Percentiles rank a stretch among this genome's conserved stretches.
Evolutionary conservation across 129 eudicot species (phyloP).

Genomic region (Apium graveolens): DNA sequence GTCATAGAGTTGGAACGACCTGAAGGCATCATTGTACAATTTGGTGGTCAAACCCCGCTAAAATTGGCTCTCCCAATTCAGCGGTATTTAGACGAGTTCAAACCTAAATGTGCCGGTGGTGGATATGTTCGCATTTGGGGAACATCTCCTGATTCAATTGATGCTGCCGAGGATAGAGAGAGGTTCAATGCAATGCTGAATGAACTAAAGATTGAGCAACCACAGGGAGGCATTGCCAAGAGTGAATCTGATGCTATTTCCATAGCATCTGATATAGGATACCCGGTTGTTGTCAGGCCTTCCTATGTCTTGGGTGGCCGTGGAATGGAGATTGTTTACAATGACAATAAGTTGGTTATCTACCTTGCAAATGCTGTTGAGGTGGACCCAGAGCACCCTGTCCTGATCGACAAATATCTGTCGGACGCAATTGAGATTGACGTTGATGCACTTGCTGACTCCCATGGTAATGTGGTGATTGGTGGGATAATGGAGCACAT

Average conservation of each 20-base stretch:
- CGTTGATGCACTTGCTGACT: slow-evolving; percentile 80
- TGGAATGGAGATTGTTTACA: slow-evolving; percentile 95
- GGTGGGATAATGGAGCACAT: slow-evolving; percentile 99
- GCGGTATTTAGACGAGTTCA: slow-evolving; percentile 60
- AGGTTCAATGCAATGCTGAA: slow-evolving; percentile 80
- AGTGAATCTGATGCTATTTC: slow-evolving; percentile 78
- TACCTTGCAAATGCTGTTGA: slow-evolving; percentile 75
- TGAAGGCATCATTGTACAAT: slow-evolving; percentile 95
- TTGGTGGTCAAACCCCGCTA: slow-evolving; percentile 96
- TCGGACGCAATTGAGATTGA: slow-evolving; percentile 93
- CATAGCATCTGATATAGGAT: slow-evolving; percentile 79
- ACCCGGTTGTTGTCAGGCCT: slow-evolving; percentile 94
- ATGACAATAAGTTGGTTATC: slow-evolving; percentile 62
- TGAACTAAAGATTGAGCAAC: slow-evolving; percentile 79
- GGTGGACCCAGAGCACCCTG: slow-evolving; percentile 93
- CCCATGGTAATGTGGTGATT: slow-evolving; percentile 77
- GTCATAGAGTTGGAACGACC: slow-evolving; percentile 85
- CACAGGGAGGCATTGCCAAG: slow-evolving; percentile 93
- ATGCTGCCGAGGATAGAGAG: slow-evolving; percentile 93
- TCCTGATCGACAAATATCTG: slow-evolving; percentile 69
- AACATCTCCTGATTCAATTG: slow-evolving; percentile 94
- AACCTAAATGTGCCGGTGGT: slow-evolving; percentile 51
- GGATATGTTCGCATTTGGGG: slow-evolving; percentile 89
- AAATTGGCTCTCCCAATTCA: slow-evolving; percentile 84
- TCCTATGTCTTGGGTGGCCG: slow-evolving; percentile 94